Percentiles rank a stretch among this genome's conserved stretches.
Conservation (phyloP, 345 rosid genomes). For the Gossypium bickii region DNA sequence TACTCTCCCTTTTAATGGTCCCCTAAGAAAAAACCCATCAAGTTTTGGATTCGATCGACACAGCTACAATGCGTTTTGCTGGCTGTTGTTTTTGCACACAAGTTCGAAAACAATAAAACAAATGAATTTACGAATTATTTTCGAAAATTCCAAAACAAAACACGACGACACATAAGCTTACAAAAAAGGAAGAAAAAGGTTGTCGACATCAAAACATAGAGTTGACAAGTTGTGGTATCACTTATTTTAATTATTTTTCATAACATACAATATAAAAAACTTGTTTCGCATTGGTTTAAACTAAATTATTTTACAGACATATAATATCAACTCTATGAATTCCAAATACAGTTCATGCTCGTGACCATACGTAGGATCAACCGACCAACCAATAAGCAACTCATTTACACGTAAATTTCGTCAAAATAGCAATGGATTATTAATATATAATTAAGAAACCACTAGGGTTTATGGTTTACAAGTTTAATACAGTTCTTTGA, state of each 20-base stretch:
- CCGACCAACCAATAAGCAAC: constrained; percentile 38
- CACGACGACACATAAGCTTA: neutral
- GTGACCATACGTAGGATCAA: constrained; percentile 23
- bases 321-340: neutral
- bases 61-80: neutral
- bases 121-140: neutral
- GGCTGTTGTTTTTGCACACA: neutral
- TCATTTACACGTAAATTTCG: constrained; percentile 24
- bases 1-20: neutral
- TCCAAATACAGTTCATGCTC: neutral
- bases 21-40: neutral
- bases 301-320: neutral
- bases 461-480: neutral
- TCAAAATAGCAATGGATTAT: neutral
- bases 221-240: constrained; percentile 1
- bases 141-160: constrained; percentile 17
- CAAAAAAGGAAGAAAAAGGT: neutral
- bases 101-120: neutral
- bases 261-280: neutral
- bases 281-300: neutral
- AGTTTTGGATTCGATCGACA: neutral
- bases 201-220: neutral
- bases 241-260: neutral
- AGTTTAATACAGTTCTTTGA: neutral
- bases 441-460: neutral